These are phyloP conservation scores for Vitrella brassicaformis DNA, from an alignment of 73 alveolate genomes.

Conservation along the genomic window DNA sequence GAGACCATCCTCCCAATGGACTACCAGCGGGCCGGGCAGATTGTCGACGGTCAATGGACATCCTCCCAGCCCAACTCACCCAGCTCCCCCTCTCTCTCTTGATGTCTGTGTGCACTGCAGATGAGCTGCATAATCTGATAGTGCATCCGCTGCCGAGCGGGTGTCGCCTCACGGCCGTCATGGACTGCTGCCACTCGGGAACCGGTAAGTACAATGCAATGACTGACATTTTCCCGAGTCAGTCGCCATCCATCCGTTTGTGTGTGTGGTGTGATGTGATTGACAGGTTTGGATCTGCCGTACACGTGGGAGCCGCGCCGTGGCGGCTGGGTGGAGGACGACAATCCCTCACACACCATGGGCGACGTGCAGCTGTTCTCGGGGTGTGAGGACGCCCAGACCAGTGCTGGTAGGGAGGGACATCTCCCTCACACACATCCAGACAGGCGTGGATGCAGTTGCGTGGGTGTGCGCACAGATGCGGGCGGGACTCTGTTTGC, in stretches of 20 bases:
- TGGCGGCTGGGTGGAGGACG: constrained; percentile 23
- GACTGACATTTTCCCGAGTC: no score
- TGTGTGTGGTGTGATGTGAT: no score
- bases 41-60: not conserved
- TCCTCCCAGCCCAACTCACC: not conserved
- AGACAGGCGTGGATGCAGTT: no score
- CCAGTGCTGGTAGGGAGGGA: constrained; percentile 9
- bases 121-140: no score
- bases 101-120: no score
- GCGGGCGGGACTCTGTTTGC: no score
- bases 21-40: constrained; percentile 7
- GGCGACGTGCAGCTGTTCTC: constrained; percentile 24
- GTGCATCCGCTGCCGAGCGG: not conserved
- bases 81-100: not conserved
- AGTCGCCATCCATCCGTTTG: no score
- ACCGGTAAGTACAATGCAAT: no score
- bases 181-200: constrained; percentile 27
- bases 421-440: no score
- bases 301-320: constrained; percentile 17
- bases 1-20: constrained; percentile 33
- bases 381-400: constrained; percentile 6
- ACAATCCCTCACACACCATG: constrained; percentile 11
- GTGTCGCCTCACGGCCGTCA: constrained; percentile 17
- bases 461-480: no score
- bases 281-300: constrained; percentile 23